A percentile compares a stretch with the other conserved stretches of the same genome.
phyloP scores from a whole-genome alignment of 1,139 yeast genomes.

The Oligophagozyma castellii region DNA sequence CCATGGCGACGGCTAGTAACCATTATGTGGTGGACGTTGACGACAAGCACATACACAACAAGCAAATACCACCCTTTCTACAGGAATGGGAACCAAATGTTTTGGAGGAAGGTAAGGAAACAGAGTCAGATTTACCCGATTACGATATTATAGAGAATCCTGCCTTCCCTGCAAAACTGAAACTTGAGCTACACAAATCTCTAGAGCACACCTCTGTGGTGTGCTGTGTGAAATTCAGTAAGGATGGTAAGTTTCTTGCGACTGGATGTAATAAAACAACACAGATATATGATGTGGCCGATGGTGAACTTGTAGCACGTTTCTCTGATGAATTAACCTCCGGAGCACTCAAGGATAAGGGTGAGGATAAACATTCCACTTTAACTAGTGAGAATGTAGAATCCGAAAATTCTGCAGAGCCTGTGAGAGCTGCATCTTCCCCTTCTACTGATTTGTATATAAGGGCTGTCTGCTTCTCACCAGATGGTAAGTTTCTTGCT shows the following conservation, averaged over 20 bases:
- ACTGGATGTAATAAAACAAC: slow-evolving; percentile 97
- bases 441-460: slow-evolving; percentile 64
- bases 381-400: slow-evolving; percentile 1
- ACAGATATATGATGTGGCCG: slow-evolving; percentile 83
- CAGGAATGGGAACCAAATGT: slow-evolving; percentile 68
- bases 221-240: slow-evolving; percentile 89
- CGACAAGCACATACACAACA: slow-evolving; percentile 44
- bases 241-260: slow-evolving; percentile 86
- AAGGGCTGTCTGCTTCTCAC: slow-evolving; percentile 91
- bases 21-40: slow-evolving; percentile 28
- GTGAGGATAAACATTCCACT: slow-evolving; percentile 1
- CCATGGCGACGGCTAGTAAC: slow-evolving; percentile 13
- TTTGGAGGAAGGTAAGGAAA: slow-evolving; percentile 53
- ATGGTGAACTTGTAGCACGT: slow-evolving; percentile 82
- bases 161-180: slow-evolving; percentile 59
- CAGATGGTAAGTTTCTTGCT: slow-evolving; percentile 89
- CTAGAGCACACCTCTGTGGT: slow-evolving; percentile 89
- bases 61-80: slow-evolving; percentile 70
- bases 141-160: slow-evolving; percentile 89
- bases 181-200: slow-evolving; percentile 80
- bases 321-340: slow-evolving; percentile 40
- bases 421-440: slow-evolving; percentile 2
- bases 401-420: neutral
- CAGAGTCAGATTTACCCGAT: slow-evolving; percentile 74
- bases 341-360: slow-evolving; percentile 28